Percentiles rank a stretch among this genome's conserved stretches.
These are phyloP conservation scores for Globisporangium paddicum DNA, from an alignment of 352 stramenopile species.

Conservation along the genomic window DNA sequence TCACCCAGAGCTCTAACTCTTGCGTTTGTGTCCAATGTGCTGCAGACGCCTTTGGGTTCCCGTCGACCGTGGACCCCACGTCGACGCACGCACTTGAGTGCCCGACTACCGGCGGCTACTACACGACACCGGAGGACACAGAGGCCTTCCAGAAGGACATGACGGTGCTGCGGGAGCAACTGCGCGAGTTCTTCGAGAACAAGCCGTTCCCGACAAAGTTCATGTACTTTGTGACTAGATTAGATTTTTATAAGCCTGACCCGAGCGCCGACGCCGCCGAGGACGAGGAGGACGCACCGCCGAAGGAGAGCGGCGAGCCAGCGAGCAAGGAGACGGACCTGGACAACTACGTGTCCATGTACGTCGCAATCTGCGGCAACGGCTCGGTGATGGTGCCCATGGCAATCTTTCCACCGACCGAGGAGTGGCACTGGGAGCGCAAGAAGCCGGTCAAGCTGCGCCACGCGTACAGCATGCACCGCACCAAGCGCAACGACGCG, in stretches of 20 bases:
- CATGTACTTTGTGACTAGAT: slow-evolving; percentile 81
- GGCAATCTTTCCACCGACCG: slow-evolving; percentile 75
- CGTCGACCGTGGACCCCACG: slow-evolving; percentile 53
- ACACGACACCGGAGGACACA: slow-evolving; percentile 61
- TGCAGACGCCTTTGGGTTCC: slow-evolving; percentile 58
- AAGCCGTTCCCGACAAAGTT: slow-evolving; percentile 82
- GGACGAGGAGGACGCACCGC: slow-evolving; percentile 21
- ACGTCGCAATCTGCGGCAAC: slow-evolving; percentile 83
- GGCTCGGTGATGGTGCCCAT: slow-evolving; percentile 85
- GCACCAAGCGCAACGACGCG: slow-evolving; percentile 61
- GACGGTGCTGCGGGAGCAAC: slow-evolving; percentile 48
- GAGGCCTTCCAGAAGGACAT: slow-evolving; percentile 69
- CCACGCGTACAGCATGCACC: slow-evolving; percentile 78
- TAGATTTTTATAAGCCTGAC: slow-evolving; percentile 74
- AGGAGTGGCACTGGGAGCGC: slow-evolving; percentile 80
- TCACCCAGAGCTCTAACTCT: not conserved
- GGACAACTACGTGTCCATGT: slow-evolving; percentile 72
- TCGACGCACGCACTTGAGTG: slow-evolving; percentile 56
- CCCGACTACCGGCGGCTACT: slow-evolving; percentile 59
- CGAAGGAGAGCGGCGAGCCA: slow-evolving; percentile 8
- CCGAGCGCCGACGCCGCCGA: slow-evolving; percentile 32
- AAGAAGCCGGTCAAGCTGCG: slow-evolving; percentile 83
- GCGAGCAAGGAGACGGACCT: slow-evolving; percentile 20
- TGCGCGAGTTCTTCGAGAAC: slow-evolving; percentile 77
- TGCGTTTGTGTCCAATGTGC: not conserved